Evolutionary conservation across 148 eudicot species (phyloP), one percentile per base, ranked within the genome.

Genomic region (Rhododendron williamsianum): DNA sequence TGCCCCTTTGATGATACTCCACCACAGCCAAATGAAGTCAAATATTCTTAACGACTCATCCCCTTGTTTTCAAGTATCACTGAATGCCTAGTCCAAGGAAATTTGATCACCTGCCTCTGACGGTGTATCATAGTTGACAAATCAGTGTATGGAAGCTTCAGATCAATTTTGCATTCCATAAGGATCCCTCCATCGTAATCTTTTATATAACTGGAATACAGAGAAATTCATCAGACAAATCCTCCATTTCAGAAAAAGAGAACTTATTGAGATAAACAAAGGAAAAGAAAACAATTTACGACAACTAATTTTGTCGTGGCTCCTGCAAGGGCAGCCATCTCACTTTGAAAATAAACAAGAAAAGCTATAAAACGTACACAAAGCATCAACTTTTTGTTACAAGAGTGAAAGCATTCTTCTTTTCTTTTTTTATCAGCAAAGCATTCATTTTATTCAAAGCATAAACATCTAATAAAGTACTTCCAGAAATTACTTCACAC

Each of bases 121-220:
- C 94, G 91, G 84, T 91, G 95, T 87, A 97, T 92, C 99, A 97
- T 95, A 67, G 91, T 93, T 78, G 99, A 97, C 81, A 97, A 89
- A 93, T 97, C 93, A 82, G 99, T 97, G 88, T 94, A 97, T 30
- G 99, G 99, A 91, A 97, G 98, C 89, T 95, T 97, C 12, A 98
- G 99, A 87, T 97, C 98, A 52, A 97, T 97, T 87, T 90, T 95
- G 90, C 99, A 97, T 87, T 97, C 95, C 99, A 97, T 95, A 83
- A 97, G 96, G 87, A 93, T 94, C 80, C 98, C 99, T 87, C 99
- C 99, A 88, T 97, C 99, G 80, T 97, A 97, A 85, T 97, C 99
- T 91, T 97, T 97, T 63, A 97, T 97, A 84, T 93, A 97, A 87
- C 99, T 97, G 90, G 69, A 88, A 80, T 15, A 52, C 13, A 84